Evolutionary conservation across 306 rosid species (phyloP), one percentile per base, ranked within the genome.

Genomic region (Pyrus betulifolia): DNA sequence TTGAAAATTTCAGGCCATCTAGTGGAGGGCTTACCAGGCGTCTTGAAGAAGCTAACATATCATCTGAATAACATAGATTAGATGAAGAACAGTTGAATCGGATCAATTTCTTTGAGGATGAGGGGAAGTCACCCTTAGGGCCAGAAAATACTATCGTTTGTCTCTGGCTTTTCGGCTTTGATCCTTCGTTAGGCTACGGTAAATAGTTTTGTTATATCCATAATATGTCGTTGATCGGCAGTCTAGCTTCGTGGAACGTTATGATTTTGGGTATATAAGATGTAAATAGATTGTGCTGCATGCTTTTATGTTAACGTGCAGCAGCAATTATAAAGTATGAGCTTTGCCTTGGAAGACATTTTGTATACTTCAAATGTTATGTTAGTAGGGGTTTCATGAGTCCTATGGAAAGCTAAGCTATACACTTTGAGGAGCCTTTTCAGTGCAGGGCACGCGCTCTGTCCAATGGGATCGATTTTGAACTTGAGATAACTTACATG

Each of bases 21-120:
- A 91, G 93, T 74, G 93, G 93, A 73, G 91, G 91, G 79, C 80
- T 87, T 52, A 59, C 46, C 54, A 82, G 82, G 79, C 61, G 61
- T 8, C 40, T 58, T 73, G 84, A 86, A 76, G 82, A 87, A 70
- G 85, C 84, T 75, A 79, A 81, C 60, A 18, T 40, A 61, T 86
- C 84, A 6, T 60, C 84, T 64, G 84, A 78, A 78, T 71, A 42
- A 35, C 45, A 42, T 55, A 23, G 44, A 66, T 35, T 42, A 65
- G n/a, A 52, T 42, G 59, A 58, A 38, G 30, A 54, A 15, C 57
- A 22, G 51, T 35, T 75, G 21, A 22, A 31, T 25, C 1, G 33
- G 79, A 76, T 51, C 66, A 67, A 11, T 67, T 19, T n/a, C 73
- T 52, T 23, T 35, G 8, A 54, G 73, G n/a, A 40, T 67, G 60